Base-by-base conservation (phyloP, 495 filamentous ascomycete species). In the Penicillium fimorum region DNA sequence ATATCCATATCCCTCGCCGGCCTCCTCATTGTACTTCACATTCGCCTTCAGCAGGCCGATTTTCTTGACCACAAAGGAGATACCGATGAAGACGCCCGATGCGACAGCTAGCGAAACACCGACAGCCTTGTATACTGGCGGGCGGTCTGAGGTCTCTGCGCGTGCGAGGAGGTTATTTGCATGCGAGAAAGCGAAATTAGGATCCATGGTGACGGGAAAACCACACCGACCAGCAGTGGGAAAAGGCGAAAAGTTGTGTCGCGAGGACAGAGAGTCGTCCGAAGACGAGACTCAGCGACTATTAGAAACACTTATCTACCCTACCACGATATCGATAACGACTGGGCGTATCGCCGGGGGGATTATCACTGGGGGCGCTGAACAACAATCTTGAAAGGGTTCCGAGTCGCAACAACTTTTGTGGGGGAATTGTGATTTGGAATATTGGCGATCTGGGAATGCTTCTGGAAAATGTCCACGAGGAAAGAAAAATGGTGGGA, bases 1-100 rank as follows among this genome's bases (percentile, higher is more conserved):
- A 70, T 98, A 98, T 56, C 94, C 95, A 69, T 98, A 98, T 32
- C 94, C 94, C 70, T 97, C 93, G 47, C 94, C 94, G 2, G 92
- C 92, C 60, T 92, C 91, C 69, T 97, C 93, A 65, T 95, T 88
- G 72, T 97, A 97, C 74, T 97, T 98, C 60, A 90, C 82, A 70
- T 98, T 98, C 43, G 94, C 94, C 63, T 82, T 92, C 43, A 98
- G 79, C 56, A 98, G 70, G 1, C 94, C 94, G 49, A 86, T 79
- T 77, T 98, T 98, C 74, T 97, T 97, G 57, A 98, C 68, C 41
- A 98, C 92, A 65, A 98, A 98, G 1, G 94, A 97, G 11, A 88
- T 80, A 12, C 94, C 95, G 67, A 98, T 98, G 70, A 98, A 97
- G 29, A 92, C 70, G 15, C 94, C 94, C 2, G 94, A 97, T 35